A percentile compares a stretch with the other conserved stretches of the same genome.
Evolutionary conservation across 1,284 basidiomycete genomes (phyloP).

Genomic region (Papiliotrema terrestris): DNA sequence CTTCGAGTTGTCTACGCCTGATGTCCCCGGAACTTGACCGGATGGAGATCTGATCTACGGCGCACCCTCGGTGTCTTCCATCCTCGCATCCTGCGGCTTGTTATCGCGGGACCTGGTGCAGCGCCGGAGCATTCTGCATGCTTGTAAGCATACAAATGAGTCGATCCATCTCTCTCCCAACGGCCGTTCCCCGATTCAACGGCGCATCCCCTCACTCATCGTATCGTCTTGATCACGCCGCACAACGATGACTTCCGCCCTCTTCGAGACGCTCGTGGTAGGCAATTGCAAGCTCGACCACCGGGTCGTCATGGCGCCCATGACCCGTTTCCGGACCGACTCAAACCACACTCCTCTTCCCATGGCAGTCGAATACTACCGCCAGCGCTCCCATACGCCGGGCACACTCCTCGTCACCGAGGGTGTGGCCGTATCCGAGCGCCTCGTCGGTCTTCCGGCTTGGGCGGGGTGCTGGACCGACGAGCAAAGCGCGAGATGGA

Average conservation of each 20-base stretch:
- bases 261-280: conserved; percentile 28
- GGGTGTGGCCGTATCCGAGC: conserved; percentile 21
- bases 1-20: no score
- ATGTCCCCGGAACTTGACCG: no score
- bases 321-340: conserved; percentile 37
- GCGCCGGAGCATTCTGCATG: no score
- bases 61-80: no score
- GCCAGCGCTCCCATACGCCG: conserved; percentile 31
- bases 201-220: no score
- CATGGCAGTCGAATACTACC: conserved; percentile 42
- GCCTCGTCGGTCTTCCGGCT: conserved; percentile 5
- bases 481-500: conserved; percentile 38
- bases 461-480: conserved; percentile 22
- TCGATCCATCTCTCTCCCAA: no score
- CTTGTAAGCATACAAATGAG: no score
- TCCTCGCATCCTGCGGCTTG: no score
- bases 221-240: no score
- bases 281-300: conserved; percentile 34
- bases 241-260: conserved; percentile 1
- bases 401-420: conserved; percentile 45
- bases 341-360: conserved; percentile 20
- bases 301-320: conserved; percentile 44
- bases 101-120: no score
- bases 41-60: no score
- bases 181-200: no score